phyloP scores from a whole-genome alignment of 2,329 filamentous ascomycete genomes.

The Endothia cerciana region DNA sequence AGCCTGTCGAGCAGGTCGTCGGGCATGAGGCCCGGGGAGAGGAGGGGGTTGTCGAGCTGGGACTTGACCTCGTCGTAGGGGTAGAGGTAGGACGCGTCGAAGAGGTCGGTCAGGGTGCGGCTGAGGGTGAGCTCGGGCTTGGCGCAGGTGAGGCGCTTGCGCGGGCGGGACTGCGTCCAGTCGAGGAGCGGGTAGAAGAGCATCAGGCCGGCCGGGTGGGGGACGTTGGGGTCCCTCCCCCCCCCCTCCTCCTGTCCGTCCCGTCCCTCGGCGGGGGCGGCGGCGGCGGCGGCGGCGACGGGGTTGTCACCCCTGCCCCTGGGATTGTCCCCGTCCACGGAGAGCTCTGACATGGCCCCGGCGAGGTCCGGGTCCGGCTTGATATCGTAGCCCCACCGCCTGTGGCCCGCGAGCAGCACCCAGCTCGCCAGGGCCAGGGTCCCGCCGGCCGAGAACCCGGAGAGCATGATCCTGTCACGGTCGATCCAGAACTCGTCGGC shows the following conservation, averaged over 20 bases:
- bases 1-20: constrained; percentile 54
- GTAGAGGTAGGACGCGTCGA: constrained; percentile 65
- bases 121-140: constrained; percentile 63
- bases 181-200: constrained; percentile 68
- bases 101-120: constrained; percentile 61
- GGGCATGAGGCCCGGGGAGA: constrained; percentile 62
- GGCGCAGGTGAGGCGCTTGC: constrained; percentile 57
- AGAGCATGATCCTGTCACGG: constrained; percentile 57
- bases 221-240: constrained; percentile 31
- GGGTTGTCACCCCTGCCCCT: constrained; percentile 17
- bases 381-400: constrained; percentile 37
- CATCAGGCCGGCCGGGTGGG: constrained; percentile 55
- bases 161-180: constrained; percentile 59
- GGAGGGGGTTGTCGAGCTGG: constrained; percentile 52
- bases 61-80: constrained; percentile 51
- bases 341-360: constrained; percentile 10
- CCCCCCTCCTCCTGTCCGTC: not conserved
- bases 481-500: constrained; percentile 63
- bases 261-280: constrained; percentile 38
- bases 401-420: constrained; percentile 38
- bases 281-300: no score
- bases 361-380: constrained; percentile 47
- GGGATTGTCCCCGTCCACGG: constrained; percentile 41
- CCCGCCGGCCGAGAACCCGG: constrained; percentile 67
- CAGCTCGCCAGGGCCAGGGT: constrained; percentile 55